Evolutionary conservation across 345 rosid species (phyloP).

Genomic region (Kandelia obovata): DNA sequence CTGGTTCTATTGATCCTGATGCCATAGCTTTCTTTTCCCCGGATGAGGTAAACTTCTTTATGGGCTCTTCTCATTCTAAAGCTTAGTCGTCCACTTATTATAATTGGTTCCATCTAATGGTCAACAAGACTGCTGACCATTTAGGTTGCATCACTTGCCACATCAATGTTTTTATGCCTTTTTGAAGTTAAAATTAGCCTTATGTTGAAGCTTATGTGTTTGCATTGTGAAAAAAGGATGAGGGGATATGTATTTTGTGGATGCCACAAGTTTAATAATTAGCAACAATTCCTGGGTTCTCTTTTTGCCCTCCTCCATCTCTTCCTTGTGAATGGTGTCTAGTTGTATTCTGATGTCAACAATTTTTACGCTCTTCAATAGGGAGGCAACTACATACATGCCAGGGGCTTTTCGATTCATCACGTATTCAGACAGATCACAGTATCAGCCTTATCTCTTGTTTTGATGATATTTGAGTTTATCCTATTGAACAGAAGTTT

Average conservation of each 20-base stretch:
- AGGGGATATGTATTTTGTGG: too few relatives aligned
- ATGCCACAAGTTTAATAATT: background rate
- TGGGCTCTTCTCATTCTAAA: background rate
- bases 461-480: background rate
- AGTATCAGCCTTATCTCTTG: constrained; percentile 34
- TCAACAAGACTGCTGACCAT: background rate
- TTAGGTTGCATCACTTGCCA: background rate
- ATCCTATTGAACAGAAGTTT: constrained; percentile 7
- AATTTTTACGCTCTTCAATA: constrained; percentile 23
- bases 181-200: background rate
- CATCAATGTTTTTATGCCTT: background rate
- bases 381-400: constrained; percentile 89
- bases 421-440: constrained; percentile 67
- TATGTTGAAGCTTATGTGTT: background rate
- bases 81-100: background rate
- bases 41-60: constrained; percentile 62
- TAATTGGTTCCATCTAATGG: background rate
- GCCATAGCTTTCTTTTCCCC: constrained; percentile 95
- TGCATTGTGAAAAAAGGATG: background rate
- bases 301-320: background rate
- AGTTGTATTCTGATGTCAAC: constrained; percentile 1
- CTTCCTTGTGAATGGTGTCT: background rate
- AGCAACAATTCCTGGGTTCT: background rate
- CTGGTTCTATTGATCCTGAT: constrained; percentile 85
- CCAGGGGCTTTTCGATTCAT: constrained; percentile 70